These are phyloP conservation scores for Saturnispora diversa DNA, from an alignment of 805 yeast species.

Conservation along the genomic window DNA sequence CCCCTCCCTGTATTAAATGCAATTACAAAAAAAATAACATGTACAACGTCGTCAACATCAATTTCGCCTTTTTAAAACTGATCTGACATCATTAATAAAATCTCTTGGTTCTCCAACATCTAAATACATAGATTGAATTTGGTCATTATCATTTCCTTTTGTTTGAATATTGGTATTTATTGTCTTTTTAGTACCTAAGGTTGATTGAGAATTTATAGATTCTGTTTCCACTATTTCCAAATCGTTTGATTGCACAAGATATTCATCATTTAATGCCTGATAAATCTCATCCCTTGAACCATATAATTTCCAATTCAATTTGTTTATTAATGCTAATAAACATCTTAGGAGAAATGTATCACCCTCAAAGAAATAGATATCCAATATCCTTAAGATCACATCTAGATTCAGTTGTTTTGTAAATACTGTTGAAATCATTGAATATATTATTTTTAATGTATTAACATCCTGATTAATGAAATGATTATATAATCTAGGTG, in stretches of 20 bases:
- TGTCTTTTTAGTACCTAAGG: slow-evolving; percentile 3
- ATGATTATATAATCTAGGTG: slow-evolving; percentile 42
- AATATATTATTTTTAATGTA: slow-evolving; percentile 37
- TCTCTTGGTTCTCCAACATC: slow-evolving; percentile 45
- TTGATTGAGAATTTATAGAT: slow-evolving; percentile 1
- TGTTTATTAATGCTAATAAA: slow-evolving; percentile 43
- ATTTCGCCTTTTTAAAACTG: slow-evolving; percentile 28
- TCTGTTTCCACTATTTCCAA: slow-evolving; percentile 5
- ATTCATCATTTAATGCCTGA: slow-evolving; percentile 31
- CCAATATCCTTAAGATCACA: slow-evolving; percentile 42
- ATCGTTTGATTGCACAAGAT: slow-evolving; percentile 24
- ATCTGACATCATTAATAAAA: slow-evolving; percentile 37
- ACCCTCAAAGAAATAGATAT: slow-evolving; percentile 54
- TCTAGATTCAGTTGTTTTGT: slow-evolving; percentile 40
- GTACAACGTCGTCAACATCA: not conserved
- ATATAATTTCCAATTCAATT: slow-evolving; percentile 43
- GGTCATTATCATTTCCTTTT: too few relatives aligned
- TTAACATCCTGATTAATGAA: slow-evolving; percentile 36
- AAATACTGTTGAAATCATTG: slow-evolving; percentile 39
- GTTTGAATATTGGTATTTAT: slow-evolving; percentile 2
- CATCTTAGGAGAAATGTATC: slow-evolving; percentile 47
- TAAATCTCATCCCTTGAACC: slow-evolving; percentile 43
- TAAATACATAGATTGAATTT: slow-evolving; percentile 29
- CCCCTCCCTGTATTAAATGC: too few relatives aligned
- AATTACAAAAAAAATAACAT: not conserved